Base-by-base conservation (phyloP, 176 grass and related monocot genomes). In the Oropetium thomaeum region DNA sequence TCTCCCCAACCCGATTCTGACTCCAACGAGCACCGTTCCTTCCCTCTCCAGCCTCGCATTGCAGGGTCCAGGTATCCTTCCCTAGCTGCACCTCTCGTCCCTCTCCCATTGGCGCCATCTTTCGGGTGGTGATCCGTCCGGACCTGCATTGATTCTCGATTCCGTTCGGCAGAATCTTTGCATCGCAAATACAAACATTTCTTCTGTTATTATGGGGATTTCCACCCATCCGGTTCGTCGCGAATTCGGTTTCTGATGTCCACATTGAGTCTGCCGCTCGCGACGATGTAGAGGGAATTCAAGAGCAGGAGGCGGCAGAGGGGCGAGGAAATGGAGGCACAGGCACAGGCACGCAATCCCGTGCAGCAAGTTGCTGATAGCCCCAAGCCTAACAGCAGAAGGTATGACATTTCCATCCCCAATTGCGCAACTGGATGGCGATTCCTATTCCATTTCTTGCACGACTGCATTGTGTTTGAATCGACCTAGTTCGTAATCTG, bases 261-360 rank as follows among this genome's bases (percentile, higher is more conserved):
- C 59, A 14, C 42, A 14, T 29, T 32, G 1, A 44, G 10, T 16
- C 30, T 31, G 47, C 20, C 72, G 69, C 69, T 7, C 19, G 54
- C 44, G 39, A 53, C 43, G 79, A 82, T 17, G 71, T 60, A 74
- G 75, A 74, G 62, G 62, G 4, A 79, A 28, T 43, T 53, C 20
- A 63, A 84, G 54, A 55, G 13, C 62, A 51, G 27, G 37, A 79
- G 63, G 51, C 25, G 37, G 51, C 23, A 27, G n/a, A 4, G 41
- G 70, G 29, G 44, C 7, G 3, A 28, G 35, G 26, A 52, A 17
- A 87, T 84, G 79, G 81, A 88, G 45, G 75, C n/a, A n/a, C n/a
- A n/a, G n/a, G n/a, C n/a, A n/a, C n/a, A n/a, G 81, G 75, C 74
- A n/a, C n/a, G 59, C 14, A 65, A 84, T 15, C 35, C 48, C 0